Percentiles rank a stretch among this genome's conserved stretches.
Conservation (phyloP, 768 basidiomycete genomes). For the Calocybe indica region DNA sequence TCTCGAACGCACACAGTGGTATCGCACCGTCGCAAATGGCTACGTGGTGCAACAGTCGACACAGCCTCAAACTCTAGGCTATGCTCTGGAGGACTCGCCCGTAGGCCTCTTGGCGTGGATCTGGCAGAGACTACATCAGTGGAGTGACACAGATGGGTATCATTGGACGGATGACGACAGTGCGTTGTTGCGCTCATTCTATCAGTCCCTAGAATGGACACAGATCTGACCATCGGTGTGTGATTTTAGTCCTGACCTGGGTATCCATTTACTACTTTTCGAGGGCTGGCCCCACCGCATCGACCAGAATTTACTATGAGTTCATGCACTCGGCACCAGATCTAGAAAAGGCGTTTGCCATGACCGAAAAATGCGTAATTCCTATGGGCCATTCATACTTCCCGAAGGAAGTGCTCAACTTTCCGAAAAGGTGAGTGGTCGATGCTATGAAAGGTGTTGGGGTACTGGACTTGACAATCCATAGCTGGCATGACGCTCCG, state of each 20-base stretch:
- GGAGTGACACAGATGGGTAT: slow-evolving; percentile 45
- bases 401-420: not conserved
- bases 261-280: slow-evolving; percentile 59
- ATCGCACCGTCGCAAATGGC: slow-evolving; percentile 22
- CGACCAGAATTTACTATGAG: slow-evolving; percentile 57
- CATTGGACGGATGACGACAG: slow-evolving; percentile 56
- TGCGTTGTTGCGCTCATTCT: slow-evolving; percentile 5
- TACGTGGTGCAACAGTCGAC: slow-evolving; percentile 38
- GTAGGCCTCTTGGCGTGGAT: slow-evolving; percentile 48
- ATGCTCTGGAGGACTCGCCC: slow-evolving; percentile 51
- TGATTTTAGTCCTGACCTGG: slow-evolving; percentile 49
- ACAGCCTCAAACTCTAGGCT: slow-evolving; percentile 48
- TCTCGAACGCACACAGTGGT: slow-evolving; percentile 23
- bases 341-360: not conserved
- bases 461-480: no score
- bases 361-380: slow-evolving; percentile 15
- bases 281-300: slow-evolving; percentile 49
- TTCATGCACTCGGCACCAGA: slow-evolving; percentile 12
- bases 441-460: no score
- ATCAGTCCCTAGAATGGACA: no score
- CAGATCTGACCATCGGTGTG: slow-evolving; percentile 4
- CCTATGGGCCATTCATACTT: not conserved
- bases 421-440: not conserved
- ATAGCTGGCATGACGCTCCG: slow-evolving; percentile 29
- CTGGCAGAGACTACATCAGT: slow-evolving; percentile 42